Percentiles rank a stretch among this genome's conserved stretches.
These are phyloP conservation scores for Eucalyptus microcorys DNA, from an alignment of 345 rosid species.

Conservation along the genomic window DNA sequence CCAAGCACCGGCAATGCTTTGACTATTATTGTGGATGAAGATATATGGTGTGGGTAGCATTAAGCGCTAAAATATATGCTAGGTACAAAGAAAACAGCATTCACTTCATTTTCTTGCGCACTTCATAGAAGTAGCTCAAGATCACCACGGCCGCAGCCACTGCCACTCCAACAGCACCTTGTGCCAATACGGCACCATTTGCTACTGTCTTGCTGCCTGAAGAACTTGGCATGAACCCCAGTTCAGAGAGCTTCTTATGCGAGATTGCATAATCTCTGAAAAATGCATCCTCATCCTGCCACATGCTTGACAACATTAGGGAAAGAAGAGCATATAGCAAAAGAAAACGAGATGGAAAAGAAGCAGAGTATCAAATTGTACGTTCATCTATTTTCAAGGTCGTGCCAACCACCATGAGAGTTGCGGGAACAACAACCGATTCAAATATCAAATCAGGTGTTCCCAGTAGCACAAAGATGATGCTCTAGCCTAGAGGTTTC, in stretches of 20 bases:
- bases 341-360: background rate
- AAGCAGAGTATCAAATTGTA: background rate
- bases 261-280: conserved; percentile 65
- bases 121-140: conserved; percentile 70
- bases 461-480: background rate
- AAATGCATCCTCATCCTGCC: conserved; percentile 84
- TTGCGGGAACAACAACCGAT: background rate
- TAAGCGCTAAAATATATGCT: background rate
- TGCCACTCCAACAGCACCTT: conserved; percentile 72
- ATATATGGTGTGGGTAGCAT: background rate
- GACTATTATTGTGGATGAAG: background rate
- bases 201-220: conserved; percentile 24
- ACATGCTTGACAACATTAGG: background rate
- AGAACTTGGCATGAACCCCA: conserved; percentile 46
- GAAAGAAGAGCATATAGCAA: background rate
- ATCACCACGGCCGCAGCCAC: conserved; percentile 81
- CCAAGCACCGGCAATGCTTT: background rate
- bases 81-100: background rate
- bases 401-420: background rate
- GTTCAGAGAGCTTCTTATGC: conserved; percentile 88
- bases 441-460: background rate
- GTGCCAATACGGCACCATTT: conserved; percentile 54
- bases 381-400: background rate
- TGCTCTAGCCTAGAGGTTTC: background rate
- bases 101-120: conserved; percentile 56